Percentiles rank a stretch among this genome's conserved stretches.
Evolutionary conservation across 371 early-diverging fungal genomes (phyloP).

Genomic region (Mucor circinelloides): DNA sequence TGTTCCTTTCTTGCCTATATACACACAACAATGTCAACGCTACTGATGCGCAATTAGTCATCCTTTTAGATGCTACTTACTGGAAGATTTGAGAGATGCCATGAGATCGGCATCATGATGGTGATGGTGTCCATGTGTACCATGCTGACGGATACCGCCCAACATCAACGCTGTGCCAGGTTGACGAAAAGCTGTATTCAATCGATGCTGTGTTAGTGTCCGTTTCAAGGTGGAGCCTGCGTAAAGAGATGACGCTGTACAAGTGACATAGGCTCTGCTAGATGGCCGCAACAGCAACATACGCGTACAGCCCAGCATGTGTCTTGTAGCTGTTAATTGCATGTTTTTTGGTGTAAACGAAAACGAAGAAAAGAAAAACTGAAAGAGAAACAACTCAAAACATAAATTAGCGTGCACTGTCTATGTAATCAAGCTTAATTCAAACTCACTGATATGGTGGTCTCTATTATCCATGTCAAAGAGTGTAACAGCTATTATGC

Average conservation of each 20-base stretch:
- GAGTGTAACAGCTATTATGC: no score
- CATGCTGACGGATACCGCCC: slow-evolving; percentile 21
- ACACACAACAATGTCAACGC: background rate
- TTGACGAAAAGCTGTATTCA: background rate
- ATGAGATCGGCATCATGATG: slow-evolving; percentile 27
- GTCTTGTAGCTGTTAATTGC: background rate
- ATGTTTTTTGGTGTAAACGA: background rate
- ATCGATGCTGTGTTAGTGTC: background rate
- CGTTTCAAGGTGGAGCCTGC: background rate
- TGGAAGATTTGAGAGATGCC: slow-evolving; percentile 20
- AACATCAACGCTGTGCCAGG: background rate
- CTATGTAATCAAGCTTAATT: background rate
- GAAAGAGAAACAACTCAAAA: background rate
- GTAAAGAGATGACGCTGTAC: background rate
- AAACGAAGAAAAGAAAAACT: background rate
- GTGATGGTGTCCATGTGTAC: slow-evolving; percentile 21
- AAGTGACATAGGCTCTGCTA: background rate
- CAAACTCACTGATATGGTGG: background rate
- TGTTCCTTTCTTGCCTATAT: slow-evolving; percentile 53
- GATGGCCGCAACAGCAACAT: background rate
- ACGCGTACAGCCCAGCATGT: slow-evolving; percentile 1
- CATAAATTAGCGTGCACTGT: background rate
- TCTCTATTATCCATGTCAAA: background rate
- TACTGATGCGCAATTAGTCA: no score
- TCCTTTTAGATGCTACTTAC: slow-evolving; percentile 15